Evolutionary conservation across 805 yeast species (phyloP).

Genomic region (Zygotorulaspora danielsina): DNA sequence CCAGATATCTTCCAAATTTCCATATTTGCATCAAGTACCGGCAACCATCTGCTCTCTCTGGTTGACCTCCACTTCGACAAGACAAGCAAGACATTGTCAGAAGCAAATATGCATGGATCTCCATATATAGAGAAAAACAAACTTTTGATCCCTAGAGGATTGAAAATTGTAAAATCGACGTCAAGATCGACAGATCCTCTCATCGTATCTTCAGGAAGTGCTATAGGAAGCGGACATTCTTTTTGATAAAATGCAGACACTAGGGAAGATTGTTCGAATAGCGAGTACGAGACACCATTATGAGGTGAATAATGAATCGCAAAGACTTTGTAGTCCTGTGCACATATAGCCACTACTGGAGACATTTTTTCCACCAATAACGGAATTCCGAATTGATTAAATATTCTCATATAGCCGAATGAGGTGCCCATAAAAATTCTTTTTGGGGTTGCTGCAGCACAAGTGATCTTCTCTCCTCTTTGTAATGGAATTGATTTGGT

Average conservation of each 20-base stretch:
- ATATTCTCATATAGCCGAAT: slow-evolving; percentile 67
- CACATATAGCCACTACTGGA: slow-evolving; percentile 70
- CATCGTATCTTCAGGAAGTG: slow-evolving; percentile 20
- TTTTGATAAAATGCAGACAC: slow-evolving; percentile 39
- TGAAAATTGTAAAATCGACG: slow-evolving; percentile 26
- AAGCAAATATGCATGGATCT: slow-evolving; percentile 86
- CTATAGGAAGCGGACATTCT: slow-evolving; percentile 44
- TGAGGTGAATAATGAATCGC: slow-evolving; percentile 41
- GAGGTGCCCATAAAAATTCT: slow-evolving; percentile 68
- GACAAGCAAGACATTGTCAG: slow-evolving; percentile 65
- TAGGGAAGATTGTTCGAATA: slow-evolving; percentile 27
- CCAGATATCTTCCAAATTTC: slow-evolving; percentile 49
- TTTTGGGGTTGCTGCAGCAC: slow-evolving; percentile 61
- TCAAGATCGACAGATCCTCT: slow-evolving; percentile 34
- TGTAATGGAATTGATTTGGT: slow-evolving; percentile 52
- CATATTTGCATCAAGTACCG: slow-evolving; percentile 55
- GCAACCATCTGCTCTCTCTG: slow-evolving; percentile 80
- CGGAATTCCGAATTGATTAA: slow-evolving; percentile 70
- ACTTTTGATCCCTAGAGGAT: slow-evolving; percentile 46
- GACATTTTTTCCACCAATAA: slow-evolving; percentile 61
- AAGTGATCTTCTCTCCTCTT: slow-evolving; percentile 55
- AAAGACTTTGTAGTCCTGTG: slow-evolving; percentile 54
- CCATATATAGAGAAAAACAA: slow-evolving; percentile 84
- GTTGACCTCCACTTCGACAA: slow-evolving; percentile 75
- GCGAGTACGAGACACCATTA: slow-evolving; percentile 29